Conservation (phyloP, 495 filamentous ascomycete species). For the Xylaria sp. region DNA sequence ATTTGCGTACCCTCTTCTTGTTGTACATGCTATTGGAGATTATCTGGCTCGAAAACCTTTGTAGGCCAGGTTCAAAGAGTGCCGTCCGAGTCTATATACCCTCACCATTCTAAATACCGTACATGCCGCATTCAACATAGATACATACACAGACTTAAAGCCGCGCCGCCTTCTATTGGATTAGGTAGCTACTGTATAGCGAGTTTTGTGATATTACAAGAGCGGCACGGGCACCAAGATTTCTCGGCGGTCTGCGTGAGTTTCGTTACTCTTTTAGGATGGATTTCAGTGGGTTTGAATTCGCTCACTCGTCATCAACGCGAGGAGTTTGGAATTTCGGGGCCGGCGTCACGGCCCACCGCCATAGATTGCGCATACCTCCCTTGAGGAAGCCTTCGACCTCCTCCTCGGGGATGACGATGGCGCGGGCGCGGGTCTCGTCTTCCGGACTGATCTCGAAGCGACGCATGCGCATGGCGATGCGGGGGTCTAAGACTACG, state of each 20-base stretch:
- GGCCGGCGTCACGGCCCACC: conserved; percentile 47
- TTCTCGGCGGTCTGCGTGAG: background rate
- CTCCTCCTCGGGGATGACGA: conserved; percentile 70
- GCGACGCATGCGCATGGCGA: conserved; percentile 80
- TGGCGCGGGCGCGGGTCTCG: conserved; percentile 67
- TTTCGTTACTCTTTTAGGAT: background rate
- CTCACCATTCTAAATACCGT: background rate
- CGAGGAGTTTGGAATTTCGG: conserved; percentile 36
- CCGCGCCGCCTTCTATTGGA: background rate
- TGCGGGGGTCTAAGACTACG: conserved; percentile 78
- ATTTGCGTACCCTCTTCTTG: background rate
- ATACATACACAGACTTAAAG: background rate
- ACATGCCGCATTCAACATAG: background rate
- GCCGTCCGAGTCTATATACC: conserved; percentile 5
- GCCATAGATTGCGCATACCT: conserved; percentile 50
- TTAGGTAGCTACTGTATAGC: background rate
- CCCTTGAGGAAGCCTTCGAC: conserved; percentile 68
- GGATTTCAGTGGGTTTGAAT: background rate
- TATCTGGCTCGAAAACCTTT: background rate
- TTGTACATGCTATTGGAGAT: conserved; percentile 18
- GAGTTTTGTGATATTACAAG: conserved; percentile 12
- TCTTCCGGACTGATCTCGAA: conserved; percentile 72
- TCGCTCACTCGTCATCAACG: conserved; percentile 8
- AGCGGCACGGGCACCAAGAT: background rate
- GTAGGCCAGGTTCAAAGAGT: background rate